These are phyloP conservation scores for Ilex paraguariensis DNA, from an alignment of 305 asterid species.

Conservation along the genomic window DNA sequence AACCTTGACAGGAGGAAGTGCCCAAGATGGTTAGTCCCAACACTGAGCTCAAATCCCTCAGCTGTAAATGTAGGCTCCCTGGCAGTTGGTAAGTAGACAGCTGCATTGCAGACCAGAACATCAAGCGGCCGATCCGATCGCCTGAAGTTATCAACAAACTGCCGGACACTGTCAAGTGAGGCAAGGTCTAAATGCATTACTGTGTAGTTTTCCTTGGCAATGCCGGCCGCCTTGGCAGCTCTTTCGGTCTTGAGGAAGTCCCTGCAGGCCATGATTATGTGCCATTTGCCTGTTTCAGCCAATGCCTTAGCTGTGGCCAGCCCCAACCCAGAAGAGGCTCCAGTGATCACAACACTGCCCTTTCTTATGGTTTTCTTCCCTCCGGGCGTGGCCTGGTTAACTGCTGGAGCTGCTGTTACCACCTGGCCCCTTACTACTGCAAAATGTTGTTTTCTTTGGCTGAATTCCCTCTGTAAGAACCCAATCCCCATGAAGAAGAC, in stretches of 20 bases:
- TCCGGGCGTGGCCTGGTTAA: slow-evolving; percentile 43
- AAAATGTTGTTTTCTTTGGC: slow-evolving; percentile 24
- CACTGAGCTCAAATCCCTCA: slow-evolving; percentile 92
- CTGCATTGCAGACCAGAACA: slow-evolving; percentile 88
- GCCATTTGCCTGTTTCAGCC: slow-evolving; percentile 93
- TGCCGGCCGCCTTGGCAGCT: slow-evolving; percentile 79
- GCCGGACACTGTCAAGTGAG: slow-evolving; percentile 88
- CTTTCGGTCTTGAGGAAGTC: slow-evolving; percentile 88
- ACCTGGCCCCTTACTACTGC: slow-evolving; percentile 58
- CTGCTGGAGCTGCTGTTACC: slow-evolving; percentile 48
- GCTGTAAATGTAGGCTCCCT: slow-evolving; percentile 81
- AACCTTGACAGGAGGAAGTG: slow-evolving; percentile 76
- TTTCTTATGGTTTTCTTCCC: slow-evolving; percentile 74
- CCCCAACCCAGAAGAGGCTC: slow-evolving; percentile 91
- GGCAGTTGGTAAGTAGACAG: slow-evolving; percentile 86
- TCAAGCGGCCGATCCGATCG: slow-evolving; percentile 76
- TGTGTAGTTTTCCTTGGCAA: slow-evolving; percentile 67
- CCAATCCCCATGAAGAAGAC: neutral
- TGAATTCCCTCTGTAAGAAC: slow-evolving; percentile 15
- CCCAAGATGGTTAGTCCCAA: slow-evolving; percentile 87
- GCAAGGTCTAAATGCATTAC: slow-evolving; percentile 93
- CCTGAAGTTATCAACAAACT: slow-evolving; percentile 69
- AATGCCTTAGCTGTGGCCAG: slow-evolving; percentile 90
- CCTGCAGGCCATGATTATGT: slow-evolving; percentile 90
- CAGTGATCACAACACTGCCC: slow-evolving; percentile 68